These are phyloP conservation scores for Diaporthe sp. DNA, from an alignment of 2,329 filamentous ascomycete genomes.

Conservation along the genomic window DNA sequence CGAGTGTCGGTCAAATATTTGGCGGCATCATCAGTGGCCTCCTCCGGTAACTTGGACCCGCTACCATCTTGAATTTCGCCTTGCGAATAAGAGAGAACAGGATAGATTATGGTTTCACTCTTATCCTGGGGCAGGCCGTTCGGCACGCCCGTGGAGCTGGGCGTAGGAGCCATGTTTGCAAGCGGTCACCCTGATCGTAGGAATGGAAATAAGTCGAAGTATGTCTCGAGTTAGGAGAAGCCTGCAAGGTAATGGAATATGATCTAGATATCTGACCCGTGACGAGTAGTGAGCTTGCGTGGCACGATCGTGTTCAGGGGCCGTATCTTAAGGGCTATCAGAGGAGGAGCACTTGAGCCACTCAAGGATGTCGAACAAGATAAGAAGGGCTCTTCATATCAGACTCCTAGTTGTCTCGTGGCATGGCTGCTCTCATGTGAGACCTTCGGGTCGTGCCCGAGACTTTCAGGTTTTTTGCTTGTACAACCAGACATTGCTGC, in stretches of 20 bases:
- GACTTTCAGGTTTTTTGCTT: not conserved
- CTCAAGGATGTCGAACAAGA: not conserved
- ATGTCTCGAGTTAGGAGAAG: not conserved
- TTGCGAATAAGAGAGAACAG: constrained; percentile 9
- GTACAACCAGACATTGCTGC: not conserved
- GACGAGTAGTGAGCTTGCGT: not conserved
- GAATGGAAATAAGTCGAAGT: not conserved
- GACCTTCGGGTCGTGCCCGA: not conserved
- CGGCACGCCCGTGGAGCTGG: not conserved
- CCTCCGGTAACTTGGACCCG: not conserved
- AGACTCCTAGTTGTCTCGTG: not conserved
- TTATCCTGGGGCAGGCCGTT: not conserved
- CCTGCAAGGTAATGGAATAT: not conserved
- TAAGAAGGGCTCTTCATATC: not conserved
- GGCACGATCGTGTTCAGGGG: not conserved
- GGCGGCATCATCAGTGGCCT: constrained; percentile 33
- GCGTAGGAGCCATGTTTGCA: constrained; percentile 5
- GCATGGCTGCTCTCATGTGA: not conserved
- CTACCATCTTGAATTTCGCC: constrained; percentile 10
- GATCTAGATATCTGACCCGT: constrained; percentile 16
- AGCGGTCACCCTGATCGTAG: not conserved
- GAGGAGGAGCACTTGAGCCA: not conserved
- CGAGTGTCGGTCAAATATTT: constrained; percentile 32
- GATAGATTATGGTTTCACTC: not conserved
- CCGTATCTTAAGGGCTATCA: not conserved